phyloP scores from a whole-genome alignment of 257 asterid genomes.

The Ligustrum vulgare region DNA sequence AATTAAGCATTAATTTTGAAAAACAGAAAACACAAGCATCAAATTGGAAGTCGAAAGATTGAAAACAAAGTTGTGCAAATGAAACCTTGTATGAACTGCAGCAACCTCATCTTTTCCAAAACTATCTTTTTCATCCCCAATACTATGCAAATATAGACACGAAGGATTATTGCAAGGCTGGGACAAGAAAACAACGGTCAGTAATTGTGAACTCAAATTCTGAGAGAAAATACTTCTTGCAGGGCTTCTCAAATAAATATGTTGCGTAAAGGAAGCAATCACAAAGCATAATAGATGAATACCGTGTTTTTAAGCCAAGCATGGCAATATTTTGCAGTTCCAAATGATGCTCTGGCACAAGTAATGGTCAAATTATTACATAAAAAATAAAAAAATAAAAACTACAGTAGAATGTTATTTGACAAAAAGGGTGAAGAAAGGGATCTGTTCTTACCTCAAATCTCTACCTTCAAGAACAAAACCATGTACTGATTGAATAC shows the following conservation, averaged over 20 bases:
- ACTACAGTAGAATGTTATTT: background rate
- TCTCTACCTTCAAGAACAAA: slow-evolving; percentile 77
- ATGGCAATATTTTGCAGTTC: slow-evolving; percentile 98
- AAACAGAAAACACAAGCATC: slow-evolving; percentile 10
- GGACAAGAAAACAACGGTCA: slow-evolving; percentile 30
- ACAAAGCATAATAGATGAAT: slow-evolving; percentile 26
- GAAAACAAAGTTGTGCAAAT: background rate
- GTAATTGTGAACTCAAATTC: slow-evolving; percentile 12
- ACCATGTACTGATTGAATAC: slow-evolving; percentile 93
- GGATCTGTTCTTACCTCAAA: slow-evolving; percentile 60
- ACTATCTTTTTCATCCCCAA: slow-evolving; percentile 95
- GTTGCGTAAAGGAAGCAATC: slow-evolving; percentile 15
- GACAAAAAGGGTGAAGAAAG: slow-evolving; percentile 20
- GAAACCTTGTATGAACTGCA: slow-evolving; percentile 91
- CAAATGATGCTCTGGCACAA: slow-evolving; percentile 94
- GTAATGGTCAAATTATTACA: slow-evolving; percentile 24
- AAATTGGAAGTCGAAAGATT: slow-evolving; percentile 8
- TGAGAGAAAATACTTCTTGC: slow-evolving; percentile 14
- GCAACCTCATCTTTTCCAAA: slow-evolving; percentile 96
- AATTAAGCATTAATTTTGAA: background rate
- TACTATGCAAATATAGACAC: slow-evolving; percentile 86
- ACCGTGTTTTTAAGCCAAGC: slow-evolving; percentile 97
- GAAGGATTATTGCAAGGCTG: slow-evolving; percentile 92
- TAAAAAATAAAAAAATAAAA: too few relatives aligned
- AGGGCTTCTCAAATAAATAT: background rate